phyloP scores from a whole-genome alignment of 2,329 filamentous ascomycete species.

The Aaosphaeria pasadenensis region DNA sequence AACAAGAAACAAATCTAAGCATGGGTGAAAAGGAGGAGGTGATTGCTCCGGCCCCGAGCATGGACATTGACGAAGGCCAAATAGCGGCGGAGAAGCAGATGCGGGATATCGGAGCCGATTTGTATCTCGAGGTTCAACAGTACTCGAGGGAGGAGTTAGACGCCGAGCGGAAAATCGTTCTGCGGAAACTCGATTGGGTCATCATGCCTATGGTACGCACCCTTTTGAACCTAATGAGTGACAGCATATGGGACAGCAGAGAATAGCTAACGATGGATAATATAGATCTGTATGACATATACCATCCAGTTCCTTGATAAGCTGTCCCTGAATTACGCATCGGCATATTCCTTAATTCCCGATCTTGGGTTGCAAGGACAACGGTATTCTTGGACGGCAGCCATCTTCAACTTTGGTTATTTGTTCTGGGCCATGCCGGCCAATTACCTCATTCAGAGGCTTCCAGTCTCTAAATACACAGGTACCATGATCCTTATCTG shows the following conservation, averaged over 20 bases:
- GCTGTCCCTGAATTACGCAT: constrained; percentile 41
- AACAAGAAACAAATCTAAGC: neutral
- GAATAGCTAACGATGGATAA: neutral
- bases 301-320: constrained; percentile 49
- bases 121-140: constrained; percentile 46
- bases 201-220: constrained; percentile 45
- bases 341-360: constrained; percentile 34
- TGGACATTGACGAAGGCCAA: constrained; percentile 25
- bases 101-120: constrained; percentile 44
- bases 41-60: constrained; percentile 6
- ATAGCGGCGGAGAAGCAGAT: constrained; percentile 31
- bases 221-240: neutral
- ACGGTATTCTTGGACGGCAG: constrained; percentile 42
- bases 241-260: neutral
- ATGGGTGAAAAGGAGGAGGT: constrained; percentile 16
- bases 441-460: constrained; percentile 37
- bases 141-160: constrained; percentile 45
- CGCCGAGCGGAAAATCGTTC: constrained; percentile 40
- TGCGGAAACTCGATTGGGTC: constrained; percentile 45
- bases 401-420: constrained; percentile 46
- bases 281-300: constrained; percentile 41
- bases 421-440: constrained; percentile 41
- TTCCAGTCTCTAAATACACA: constrained; percentile 37
- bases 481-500: constrained; percentile 41
- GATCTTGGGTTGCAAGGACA: constrained; percentile 35